phyloP scores from a whole-genome alignment of 2,329 filamentous ascomycete genomes.

The Aspergillus carbonarius region DNA sequence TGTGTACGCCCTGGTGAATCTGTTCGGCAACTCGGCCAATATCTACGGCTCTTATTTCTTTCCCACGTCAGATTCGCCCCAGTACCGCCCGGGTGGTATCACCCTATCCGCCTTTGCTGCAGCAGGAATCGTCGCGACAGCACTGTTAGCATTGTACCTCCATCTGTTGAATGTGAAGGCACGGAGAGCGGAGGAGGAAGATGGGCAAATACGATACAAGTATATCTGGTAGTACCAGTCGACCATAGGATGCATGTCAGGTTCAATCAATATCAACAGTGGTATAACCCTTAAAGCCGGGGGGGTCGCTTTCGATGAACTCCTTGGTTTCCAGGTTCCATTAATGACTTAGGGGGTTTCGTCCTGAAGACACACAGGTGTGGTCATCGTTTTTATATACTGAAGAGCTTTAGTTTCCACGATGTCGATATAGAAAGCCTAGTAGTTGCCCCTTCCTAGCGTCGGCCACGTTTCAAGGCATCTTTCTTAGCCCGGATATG shows the following conservation, averaged over 20 bases:
- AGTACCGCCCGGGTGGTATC: conserved; percentile 19
- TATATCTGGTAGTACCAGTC: conserved; percentile 8
- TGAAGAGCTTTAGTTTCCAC: too few species aligned
- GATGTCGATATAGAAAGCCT: too few species aligned
- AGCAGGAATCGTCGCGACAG: conserved; percentile 12
- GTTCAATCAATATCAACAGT: background rate
- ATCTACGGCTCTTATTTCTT: conserved; percentile 25
- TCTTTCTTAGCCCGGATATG: background rate
- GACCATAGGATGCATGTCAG: background rate
- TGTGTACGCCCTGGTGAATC: conserved; percentile 22
- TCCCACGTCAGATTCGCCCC: conserved; percentile 14
- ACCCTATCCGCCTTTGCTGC: conserved; percentile 19
- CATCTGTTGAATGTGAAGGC: conserved; percentile 8
- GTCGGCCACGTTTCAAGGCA: too few species aligned
- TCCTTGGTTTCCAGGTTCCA: too few species aligned
- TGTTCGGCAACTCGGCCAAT: conserved; percentile 21
- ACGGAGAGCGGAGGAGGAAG: conserved; percentile 6
- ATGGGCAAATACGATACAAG: conserved; percentile 12
- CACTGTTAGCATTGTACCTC: conserved; percentile 8
- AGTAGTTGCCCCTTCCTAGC: too few species aligned
- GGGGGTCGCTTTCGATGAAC: too few species aligned
- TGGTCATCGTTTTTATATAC: too few species aligned
- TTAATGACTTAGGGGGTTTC: too few species aligned
- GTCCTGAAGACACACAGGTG: too few species aligned
- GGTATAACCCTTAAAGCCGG: background rate